phyloP scores from a whole-genome alignment of 306 rosid species.

The Malus sylvestris region DNA sequence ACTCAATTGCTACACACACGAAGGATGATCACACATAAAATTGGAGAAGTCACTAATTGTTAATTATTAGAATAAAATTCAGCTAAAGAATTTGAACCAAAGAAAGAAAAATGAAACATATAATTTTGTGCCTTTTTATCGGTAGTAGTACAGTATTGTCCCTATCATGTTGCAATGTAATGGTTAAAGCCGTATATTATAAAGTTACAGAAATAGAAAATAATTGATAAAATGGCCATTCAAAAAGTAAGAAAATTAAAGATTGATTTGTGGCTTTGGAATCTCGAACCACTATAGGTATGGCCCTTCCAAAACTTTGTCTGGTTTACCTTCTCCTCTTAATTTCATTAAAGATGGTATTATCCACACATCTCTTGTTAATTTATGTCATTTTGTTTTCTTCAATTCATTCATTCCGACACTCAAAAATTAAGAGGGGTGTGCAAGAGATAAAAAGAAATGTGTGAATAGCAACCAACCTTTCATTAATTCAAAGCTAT shows the following conservation, averaged over 20 bases:
- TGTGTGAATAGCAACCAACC: no score
- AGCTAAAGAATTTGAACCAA: neutral
- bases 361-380: no score
- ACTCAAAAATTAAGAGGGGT: no score
- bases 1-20: slow-evolving; percentile 66
- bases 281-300: neutral
- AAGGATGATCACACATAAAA: neutral
- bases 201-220: neutral
- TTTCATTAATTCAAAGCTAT: no score
- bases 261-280: no score
- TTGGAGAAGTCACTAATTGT: neutral
- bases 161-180: neutral
- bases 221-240: neutral
- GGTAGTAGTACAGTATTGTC: neutral
- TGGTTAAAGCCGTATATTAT: neutral
- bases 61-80: neutral
- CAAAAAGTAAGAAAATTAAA: neutral
- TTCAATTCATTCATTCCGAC: no score
- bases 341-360: neutral
- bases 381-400: accelerated
- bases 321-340: neutral
- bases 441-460: no score
- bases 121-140: neutral
- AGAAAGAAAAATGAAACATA: neutral
- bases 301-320: neutral